phyloP scores from a whole-genome alignment of 2,329 filamentous ascomycete species.

The Fusarium globosum region DNA sequence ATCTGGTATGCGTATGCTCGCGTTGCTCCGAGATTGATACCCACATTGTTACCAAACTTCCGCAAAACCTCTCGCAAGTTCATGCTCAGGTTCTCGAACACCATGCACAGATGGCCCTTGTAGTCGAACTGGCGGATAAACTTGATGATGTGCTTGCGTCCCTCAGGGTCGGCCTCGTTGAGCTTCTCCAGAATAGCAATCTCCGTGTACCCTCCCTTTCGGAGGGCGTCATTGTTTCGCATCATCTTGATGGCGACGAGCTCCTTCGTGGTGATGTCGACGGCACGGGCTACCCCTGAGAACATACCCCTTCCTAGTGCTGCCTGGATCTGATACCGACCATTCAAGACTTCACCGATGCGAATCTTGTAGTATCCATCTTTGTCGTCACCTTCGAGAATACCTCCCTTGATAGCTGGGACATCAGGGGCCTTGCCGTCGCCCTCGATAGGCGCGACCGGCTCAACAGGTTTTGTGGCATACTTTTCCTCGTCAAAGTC shows the following conservation, averaged over 20 bases:
- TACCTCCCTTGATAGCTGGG: slow-evolving; percentile 75
- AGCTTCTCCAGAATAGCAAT: slow-evolving; percentile 93
- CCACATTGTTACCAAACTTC: slow-evolving; percentile 94
- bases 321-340: slow-evolving; percentile 88
- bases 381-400: slow-evolving; percentile 91
- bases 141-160: slow-evolving; percentile 91
- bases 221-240: slow-evolving; percentile 92
- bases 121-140: slow-evolving; percentile 91
- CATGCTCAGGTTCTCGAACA: slow-evolving; percentile 93
- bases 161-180: slow-evolving; percentile 84
- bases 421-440: slow-evolving; percentile 60
- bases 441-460: slow-evolving; percentile 50
- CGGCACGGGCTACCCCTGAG: slow-evolving; percentile 91
- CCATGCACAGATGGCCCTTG: slow-evolving; percentile 94
- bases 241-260: slow-evolving; percentile 98
- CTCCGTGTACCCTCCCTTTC: slow-evolving; percentile 92
- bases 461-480: slow-evolving; percentile 59
- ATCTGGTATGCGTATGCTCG: slow-evolving; percentile 93
- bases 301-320: slow-evolving; percentile 95
- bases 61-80: slow-evolving; percentile 94
- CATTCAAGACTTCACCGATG: slow-evolving; percentile 88
- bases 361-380: slow-evolving; percentile 98
- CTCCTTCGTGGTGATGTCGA: slow-evolving; percentile 77
- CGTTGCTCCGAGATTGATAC: slow-evolving; percentile 89
- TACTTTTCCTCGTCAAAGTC: slow-evolving; percentile 77